Conservation (phyloP, 2,329 filamentous ascomycete genomes). For the Exophiala lecanii-corni region DNA sequence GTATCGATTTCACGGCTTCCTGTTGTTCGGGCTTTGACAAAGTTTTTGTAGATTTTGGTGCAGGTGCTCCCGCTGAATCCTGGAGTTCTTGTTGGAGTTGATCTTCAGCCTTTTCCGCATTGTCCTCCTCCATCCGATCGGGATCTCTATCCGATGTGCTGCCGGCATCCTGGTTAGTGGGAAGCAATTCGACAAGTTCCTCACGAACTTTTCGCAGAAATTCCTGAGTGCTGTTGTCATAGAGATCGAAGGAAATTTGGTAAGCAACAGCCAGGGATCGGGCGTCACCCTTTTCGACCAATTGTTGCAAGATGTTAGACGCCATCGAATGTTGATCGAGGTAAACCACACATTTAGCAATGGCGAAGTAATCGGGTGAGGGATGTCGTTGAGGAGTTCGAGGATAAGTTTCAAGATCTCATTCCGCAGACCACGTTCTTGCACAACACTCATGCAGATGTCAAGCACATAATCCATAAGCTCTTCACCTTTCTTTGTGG, state of each 20-base stretch:
- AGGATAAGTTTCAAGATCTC: constrained; percentile 86
- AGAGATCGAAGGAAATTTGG: constrained; percentile 95
- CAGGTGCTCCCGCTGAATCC: constrained; percentile 40
- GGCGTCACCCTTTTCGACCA: constrained; percentile 74
- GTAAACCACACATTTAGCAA: constrained; percentile 96
- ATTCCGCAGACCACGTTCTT: constrained; percentile 80
- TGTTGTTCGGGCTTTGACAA: constrained; percentile 45
- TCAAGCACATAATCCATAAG: constrained; percentile 93
- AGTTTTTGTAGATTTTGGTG: constrained; percentile 43
- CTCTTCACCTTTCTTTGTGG: constrained; percentile 68
- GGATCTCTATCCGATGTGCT: constrained; percentile 39
- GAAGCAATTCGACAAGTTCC: constrained; percentile 59
- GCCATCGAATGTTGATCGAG: constrained; percentile 89
- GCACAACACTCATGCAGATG: constrained; percentile 96
- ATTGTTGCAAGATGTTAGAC: constrained; percentile 73
- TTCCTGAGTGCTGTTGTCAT: constrained; percentile 97
- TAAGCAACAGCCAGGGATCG: constrained; percentile 82
- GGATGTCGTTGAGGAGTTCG: constrained; percentile 90
- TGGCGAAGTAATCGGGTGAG: constrained; percentile 93
- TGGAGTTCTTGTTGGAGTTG: constrained; percentile 53
- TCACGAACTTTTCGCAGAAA: constrained; percentile 87
- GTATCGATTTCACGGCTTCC: constrained; percentile 54
- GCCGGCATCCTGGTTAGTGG: constrained; percentile 35
- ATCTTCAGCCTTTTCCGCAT: constrained; percentile 44
- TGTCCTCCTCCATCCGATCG: constrained; percentile 45